phyloP scores from a whole-genome alignment of 208 protist species.

The Trypanosoma caninum region DNA sequence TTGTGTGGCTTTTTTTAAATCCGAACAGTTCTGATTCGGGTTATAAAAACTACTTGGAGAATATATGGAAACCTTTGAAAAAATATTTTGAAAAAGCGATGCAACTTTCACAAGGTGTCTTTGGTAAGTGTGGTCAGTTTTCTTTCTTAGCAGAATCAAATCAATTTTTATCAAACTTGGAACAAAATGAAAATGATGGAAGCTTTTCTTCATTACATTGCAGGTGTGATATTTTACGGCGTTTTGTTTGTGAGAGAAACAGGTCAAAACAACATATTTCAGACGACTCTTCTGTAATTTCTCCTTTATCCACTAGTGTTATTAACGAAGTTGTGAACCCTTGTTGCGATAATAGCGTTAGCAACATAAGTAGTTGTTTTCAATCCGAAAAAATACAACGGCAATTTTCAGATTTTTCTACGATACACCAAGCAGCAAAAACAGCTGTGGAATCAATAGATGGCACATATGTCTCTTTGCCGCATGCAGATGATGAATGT shows the following conservation, averaged over 20 bases:
- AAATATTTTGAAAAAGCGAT: slow-evolving; percentile 6
- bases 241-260: slow-evolving; percentile 9
- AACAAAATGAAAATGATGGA: neutral
- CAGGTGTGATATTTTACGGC: slow-evolving; percentile 14
- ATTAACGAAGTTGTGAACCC: too few relatives aligned
- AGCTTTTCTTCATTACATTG: neutral
- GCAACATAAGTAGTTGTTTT: too few relatives aligned
- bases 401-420: too few relatives aligned
- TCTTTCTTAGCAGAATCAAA: neutral
- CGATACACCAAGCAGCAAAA: too few relatives aligned
- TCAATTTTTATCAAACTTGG: neutral
- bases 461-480: too few relatives aligned
- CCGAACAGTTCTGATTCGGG: slow-evolving; percentile 20
- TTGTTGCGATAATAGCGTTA: too few relatives aligned
- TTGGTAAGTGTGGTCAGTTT: too few relatives aligned
- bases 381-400: too few relatives aligned
- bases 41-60: slow-evolving; percentile 14
- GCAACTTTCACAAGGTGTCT: neutral
- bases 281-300: too few relatives aligned
- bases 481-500: neutral
- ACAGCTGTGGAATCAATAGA: too few relatives aligned
- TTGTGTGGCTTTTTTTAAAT: slow-evolving; percentile 58
- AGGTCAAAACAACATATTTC: slow-evolving; percentile 1
- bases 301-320: too few relatives aligned
- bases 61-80: slow-evolving; percentile 6